phyloP scores from a whole-genome alignment of 306 rosid species.

The Fagus sylvatica region DNA sequence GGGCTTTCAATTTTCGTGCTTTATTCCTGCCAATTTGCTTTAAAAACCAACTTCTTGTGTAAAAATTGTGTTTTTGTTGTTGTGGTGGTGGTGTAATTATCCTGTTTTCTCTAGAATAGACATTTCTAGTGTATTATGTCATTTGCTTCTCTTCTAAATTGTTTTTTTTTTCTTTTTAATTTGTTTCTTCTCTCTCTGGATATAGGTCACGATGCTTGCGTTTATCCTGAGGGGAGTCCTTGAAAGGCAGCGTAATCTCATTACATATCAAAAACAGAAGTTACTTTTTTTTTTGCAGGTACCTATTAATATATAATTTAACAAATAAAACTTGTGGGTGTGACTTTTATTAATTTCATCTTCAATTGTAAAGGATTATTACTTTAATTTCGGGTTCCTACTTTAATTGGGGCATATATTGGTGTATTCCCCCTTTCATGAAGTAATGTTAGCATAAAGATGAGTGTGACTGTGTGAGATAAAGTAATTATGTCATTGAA shows the following conservation, averaged over 20 bases:
- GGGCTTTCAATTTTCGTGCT: background rate
- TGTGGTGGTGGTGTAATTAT: no score
- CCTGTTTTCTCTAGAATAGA: background rate
- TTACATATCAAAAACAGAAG: slow-evolving; percentile 1
- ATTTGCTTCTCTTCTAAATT: background rate
- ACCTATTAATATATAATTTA: background rate
- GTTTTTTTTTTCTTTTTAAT: background rate
- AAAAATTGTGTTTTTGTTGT: no score
- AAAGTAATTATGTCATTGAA: background rate
- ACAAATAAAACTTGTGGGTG: background rate
- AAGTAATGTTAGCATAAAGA: background rate
- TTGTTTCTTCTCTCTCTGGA: background rate
- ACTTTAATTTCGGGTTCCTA: background rate
- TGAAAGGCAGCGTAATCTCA: slow-evolving; percentile 23
- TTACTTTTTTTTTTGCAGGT: background rate
- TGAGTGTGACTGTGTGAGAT: background rate
- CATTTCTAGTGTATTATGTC: background rate
- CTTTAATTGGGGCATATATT: background rate
- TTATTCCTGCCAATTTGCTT: background rate
- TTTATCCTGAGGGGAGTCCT: slow-evolving; percentile 62
- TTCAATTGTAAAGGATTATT: background rate
- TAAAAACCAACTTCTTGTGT: no score
- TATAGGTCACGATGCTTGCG: slow-evolving; percentile 82
- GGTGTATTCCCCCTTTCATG: background rate
- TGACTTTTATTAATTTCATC: background rate